A percentile compares a stretch with the other conserved stretches of the same genome.
These are phyloP conservation scores for Eucalyptus grandis DNA, from an alignment of 345 rosid species.

Conservation along the genomic window DNA sequence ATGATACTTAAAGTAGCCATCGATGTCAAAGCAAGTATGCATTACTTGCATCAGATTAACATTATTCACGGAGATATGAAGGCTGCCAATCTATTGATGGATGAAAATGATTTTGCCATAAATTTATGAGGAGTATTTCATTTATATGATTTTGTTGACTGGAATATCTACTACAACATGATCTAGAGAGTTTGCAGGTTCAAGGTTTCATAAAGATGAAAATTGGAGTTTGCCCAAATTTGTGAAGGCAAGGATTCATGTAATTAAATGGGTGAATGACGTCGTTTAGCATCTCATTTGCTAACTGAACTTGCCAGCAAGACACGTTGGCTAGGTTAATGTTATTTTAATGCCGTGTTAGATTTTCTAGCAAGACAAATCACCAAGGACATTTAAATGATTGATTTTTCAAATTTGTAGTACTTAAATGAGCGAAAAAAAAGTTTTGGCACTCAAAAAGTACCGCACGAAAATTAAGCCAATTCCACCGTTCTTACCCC, in stretches of 20 bases:
- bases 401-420: too few species aligned
- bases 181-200: background rate
- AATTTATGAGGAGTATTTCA: background rate
- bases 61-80: slow-evolving; percentile 8
- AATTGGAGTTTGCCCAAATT: too few species aligned
- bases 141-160: background rate
- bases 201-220: too few species aligned
- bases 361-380: fast-evolving
- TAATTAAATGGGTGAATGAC: too few species aligned
- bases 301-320: fast-evolving
- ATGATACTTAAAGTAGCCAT: slow-evolving; percentile 6
- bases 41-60: slow-evolving; percentile 8
- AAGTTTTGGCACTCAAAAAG: too few species aligned
- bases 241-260: too few species aligned
- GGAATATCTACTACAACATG: background rate
- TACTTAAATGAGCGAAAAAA: too few species aligned
- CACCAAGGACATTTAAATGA: fast-evolving
- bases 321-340: too few species aligned
- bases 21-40: background rate
- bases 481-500: too few species aligned
- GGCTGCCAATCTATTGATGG: slow-evolving; percentile 8
- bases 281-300: too few species aligned
- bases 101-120: background rate
- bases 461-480: too few species aligned
- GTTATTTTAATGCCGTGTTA: too few species aligned